These are phyloP conservation scores for Stropharia rugosoannulata DNA, from an alignment of 768 basidiomycete genomes.

Conservation along the genomic window DNA sequence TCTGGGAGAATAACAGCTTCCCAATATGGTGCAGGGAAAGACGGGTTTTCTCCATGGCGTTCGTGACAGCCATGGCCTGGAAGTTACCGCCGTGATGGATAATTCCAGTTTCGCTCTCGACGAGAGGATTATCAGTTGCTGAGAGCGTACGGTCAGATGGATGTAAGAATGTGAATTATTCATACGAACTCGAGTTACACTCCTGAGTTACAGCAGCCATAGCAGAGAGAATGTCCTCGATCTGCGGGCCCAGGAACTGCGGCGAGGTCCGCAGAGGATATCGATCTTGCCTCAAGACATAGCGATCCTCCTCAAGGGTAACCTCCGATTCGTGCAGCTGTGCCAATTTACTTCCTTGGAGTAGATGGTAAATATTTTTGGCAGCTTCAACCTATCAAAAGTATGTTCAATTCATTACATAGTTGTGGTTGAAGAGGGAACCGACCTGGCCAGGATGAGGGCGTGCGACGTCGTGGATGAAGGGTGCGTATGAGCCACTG, in stretches of 20 bases:
- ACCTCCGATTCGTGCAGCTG: conserved; percentile 62
- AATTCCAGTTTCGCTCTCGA: conserved; percentile 63
- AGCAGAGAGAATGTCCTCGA: conserved; percentile 71
- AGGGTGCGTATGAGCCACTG: conserved; percentile 61
- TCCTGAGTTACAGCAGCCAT: conserved; percentile 61
- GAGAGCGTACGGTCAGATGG: conserved; percentile 2
- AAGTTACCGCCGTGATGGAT: conserved; percentile 87
- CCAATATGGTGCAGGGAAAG: conserved; percentile 69
- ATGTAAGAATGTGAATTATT: background rate
- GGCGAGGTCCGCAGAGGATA: conserved; percentile 68
- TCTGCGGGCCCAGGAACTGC: conserved; percentile 79
- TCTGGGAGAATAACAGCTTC: conserved; percentile 68
- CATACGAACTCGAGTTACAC: conserved; percentile 71
- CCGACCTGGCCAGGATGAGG: conserved; percentile 78
- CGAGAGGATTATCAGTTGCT: conserved; percentile 84
- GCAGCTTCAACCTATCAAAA: conserved; percentile 58
- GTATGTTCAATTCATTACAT: background rate
- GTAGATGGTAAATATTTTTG: conserved; percentile 55
- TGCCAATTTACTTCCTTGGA: conserved; percentile 63
- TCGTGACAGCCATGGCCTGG: conserved; percentile 78
- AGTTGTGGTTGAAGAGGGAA: background rate
- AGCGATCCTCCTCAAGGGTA: conserved; percentile 61
- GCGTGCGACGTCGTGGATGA: conserved; percentile 72
- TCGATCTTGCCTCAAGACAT: conserved; percentile 73
- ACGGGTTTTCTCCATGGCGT: conserved; percentile 86